A percentile compares a stretch with the other conserved stretches of the same genome.
Conservation (phyloP, 2,329 filamentous ascomycete species). For the Hortaea werneckii region DNA sequence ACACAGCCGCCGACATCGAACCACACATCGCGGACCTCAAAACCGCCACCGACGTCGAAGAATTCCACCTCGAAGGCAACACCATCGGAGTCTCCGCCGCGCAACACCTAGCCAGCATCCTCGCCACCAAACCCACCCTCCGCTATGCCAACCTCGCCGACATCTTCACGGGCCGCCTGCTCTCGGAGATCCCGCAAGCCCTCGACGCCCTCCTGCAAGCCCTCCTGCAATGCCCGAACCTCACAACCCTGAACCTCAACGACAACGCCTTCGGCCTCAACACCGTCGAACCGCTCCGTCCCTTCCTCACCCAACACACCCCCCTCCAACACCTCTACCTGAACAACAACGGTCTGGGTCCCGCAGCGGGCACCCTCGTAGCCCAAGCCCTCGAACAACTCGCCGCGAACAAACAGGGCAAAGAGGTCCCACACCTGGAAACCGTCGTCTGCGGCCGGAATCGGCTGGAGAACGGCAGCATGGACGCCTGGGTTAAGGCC, state of each 20-base stretch:
- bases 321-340: slow-evolving; percentile 90
- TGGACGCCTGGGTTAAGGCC: slow-evolving; percentile 86
- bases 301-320: slow-evolving; percentile 78
- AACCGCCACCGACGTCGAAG: slow-evolving; percentile 64
- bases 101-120: slow-evolving; percentile 70
- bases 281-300: slow-evolving; percentile 82
- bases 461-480: slow-evolving; percentile 87
- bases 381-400: slow-evolving; percentile 78
- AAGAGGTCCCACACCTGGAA: slow-evolving; percentile 69
- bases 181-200: slow-evolving; percentile 87
- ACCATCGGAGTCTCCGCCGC: slow-evolving; percentile 85
- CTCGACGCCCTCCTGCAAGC: slow-evolving; percentile 76
- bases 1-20: slow-evolving; percentile 77
- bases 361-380: slow-evolving; percentile 78
- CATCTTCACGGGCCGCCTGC: slow-evolving; percentile 90
- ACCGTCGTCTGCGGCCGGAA: slow-evolving; percentile 97
- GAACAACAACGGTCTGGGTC: slow-evolving; percentile 96
- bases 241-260: slow-evolving; percentile 88
- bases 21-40: slow-evolving; percentile 68
- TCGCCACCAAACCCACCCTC: slow-evolving; percentile 67
- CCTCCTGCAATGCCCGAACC: slow-evolving; percentile 72
- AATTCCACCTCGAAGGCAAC: slow-evolving; percentile 81
- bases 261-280: slow-evolving; percentile 98
- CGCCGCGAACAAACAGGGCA: slow-evolving; percentile 61
- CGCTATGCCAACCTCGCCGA: slow-evolving; percentile 83